Conservation (phyloP, 2,329 filamentous ascomycete species). For the Exophiala aquamarina region DNA sequence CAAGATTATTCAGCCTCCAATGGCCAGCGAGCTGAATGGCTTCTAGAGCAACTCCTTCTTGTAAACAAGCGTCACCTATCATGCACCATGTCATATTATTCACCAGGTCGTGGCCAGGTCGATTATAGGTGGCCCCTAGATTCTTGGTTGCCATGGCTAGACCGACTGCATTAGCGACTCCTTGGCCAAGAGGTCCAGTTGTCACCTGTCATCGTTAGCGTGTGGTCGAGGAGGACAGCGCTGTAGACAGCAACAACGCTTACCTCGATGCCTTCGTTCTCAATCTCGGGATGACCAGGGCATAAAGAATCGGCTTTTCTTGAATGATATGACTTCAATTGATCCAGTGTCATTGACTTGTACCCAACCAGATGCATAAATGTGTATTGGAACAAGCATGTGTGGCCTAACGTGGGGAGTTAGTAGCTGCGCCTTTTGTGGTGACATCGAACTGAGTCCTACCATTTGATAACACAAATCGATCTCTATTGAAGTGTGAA, state of each 20-base stretch:
- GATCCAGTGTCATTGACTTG: slow-evolving; percentile 34
- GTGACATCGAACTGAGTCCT: neutral
- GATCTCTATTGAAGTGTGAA: slow-evolving; percentile 60
- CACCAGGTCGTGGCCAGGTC: slow-evolving; percentile 47
- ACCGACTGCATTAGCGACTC: slow-evolving; percentile 60
- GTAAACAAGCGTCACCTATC: slow-evolving; percentile 59
- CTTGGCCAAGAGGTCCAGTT: slow-evolving; percentile 58
- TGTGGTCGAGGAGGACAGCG: too few species aligned
- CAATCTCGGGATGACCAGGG: slow-evolving; percentile 52
- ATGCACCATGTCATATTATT: slow-evolving; percentile 55
- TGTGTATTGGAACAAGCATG: slow-evolving; percentile 27
- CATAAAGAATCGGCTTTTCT: slow-evolving; percentile 39
- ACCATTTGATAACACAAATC: slow-evolving; percentile 63
- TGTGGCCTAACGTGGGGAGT: neutral
- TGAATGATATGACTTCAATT: slow-evolving; percentile 34
- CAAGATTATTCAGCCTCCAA: slow-evolving; percentile 56
- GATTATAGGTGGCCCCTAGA: slow-evolving; percentile 53
- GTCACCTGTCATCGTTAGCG: slow-evolving; percentile 44
- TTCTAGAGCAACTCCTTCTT: slow-evolving; percentile 59
- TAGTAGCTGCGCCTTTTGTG: neutral
- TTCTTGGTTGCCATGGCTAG: slow-evolving; percentile 59
- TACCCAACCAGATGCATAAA: slow-evolving; percentile 36
- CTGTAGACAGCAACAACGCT: too few species aligned
- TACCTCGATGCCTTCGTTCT: slow-evolving; percentile 56
- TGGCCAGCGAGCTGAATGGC: slow-evolving; percentile 58